phyloP scores from a whole-genome alignment of 352 stramenopile species.

The Halophytophthora polymorphica region DNA sequence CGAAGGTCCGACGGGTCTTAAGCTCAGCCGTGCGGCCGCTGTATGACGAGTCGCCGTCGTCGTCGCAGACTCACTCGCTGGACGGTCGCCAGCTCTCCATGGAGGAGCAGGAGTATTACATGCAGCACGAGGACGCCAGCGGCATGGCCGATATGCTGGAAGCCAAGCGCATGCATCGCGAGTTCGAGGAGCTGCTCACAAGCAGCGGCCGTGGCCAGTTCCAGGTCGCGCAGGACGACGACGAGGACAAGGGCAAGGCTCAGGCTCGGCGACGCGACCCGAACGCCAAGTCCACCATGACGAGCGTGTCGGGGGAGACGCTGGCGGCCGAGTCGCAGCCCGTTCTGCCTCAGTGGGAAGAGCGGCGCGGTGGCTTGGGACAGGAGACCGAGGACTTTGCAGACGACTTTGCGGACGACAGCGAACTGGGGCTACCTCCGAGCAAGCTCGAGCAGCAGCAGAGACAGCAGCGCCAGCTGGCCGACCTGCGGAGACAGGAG shows the following conservation, averaged over 20 bases:
- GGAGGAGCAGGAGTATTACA: conserved; percentile 61
- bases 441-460: conserved; percentile 32
- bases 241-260: not conserved
- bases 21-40: conserved; percentile 23
- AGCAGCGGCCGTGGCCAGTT: conserved; percentile 12
- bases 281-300: conserved; percentile 4
- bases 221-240: not conserved
- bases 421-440: conserved; percentile 28
- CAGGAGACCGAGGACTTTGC: conserved; percentile 9
- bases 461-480: conserved; percentile 16
- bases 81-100: conserved; percentile 34
- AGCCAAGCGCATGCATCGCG: conserved; percentile 59
- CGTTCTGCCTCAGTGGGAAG: conserved; percentile 19
- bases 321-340: conserved; percentile 13
- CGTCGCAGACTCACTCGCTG: conserved; percentile 17
- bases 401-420: conserved; percentile 21
- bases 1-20: conserved; percentile 13
- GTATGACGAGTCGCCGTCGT: conserved; percentile 43
- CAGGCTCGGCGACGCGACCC: conserved; percentile 3
- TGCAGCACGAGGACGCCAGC: conserved; percentile 42
- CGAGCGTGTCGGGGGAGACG: conserved; percentile 21
- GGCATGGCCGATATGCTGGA: conserved; percentile 58
- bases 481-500: conserved; percentile 19
- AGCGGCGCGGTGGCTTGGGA: conserved; percentile 1
- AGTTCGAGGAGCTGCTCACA: conserved; percentile 57